A percentile compares a stretch with the other conserved stretches of the same genome.
phyloP scores from a whole-genome alignment of 2,329 filamentous ascomycete species.

The Sporothrix protearum region DNA sequence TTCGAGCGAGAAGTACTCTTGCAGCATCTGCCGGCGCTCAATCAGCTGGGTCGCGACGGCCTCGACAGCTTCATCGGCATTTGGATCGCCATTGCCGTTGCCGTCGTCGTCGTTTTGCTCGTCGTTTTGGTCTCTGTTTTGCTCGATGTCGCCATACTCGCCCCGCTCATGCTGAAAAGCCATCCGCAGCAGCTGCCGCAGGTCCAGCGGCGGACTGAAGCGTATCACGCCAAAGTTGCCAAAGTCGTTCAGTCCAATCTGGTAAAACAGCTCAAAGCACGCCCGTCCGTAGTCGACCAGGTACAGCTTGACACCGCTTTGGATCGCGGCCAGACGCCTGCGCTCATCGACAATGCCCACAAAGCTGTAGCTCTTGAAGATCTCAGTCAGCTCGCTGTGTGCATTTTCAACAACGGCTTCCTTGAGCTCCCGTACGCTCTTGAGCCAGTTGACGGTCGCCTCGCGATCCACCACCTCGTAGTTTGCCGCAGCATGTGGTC shows the following conservation, averaged over 20 bases:
- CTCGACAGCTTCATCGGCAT: conserved; percentile 58
- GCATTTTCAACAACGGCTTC: conserved; percentile 74
- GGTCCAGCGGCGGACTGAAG: conserved; percentile 70
- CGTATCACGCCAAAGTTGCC: conserved; percentile 85
- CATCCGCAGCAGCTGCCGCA: conserved; percentile 67
- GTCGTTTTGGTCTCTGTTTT: conserved; percentile 53
- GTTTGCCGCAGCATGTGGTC: conserved; percentile 41
- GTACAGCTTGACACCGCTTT: conserved; percentile 87
- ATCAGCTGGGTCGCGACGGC: conserved; percentile 67
- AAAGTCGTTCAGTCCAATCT: conserved; percentile 90
- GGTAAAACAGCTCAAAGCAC: conserved; percentile 90
- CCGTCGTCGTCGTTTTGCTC: conserved; percentile 56
- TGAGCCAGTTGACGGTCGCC: conserved; percentile 66
- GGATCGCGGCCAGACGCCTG: conserved; percentile 84
- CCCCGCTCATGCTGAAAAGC: conserved; percentile 68
- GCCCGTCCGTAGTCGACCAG: conserved; percentile 88
- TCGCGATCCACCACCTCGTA: conserved; percentile 72
- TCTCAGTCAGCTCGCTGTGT: conserved; percentile 81
- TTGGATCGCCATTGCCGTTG: conserved; percentile 38
- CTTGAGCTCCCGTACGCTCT: conserved; percentile 82
- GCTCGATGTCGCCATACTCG: conserved; percentile 37
- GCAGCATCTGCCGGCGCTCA: conserved; percentile 76
- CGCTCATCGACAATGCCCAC: conserved; percentile 87
- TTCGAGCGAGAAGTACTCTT: conserved; percentile 87
- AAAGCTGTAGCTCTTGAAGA: conserved; percentile 85